Percentiles rank a stretch among this genome's conserved stretches.
These are phyloP conservation scores for Haematococcus lacustris DNA, from an alignment of 139 green algal species.

Conservation along the genomic window DNA sequence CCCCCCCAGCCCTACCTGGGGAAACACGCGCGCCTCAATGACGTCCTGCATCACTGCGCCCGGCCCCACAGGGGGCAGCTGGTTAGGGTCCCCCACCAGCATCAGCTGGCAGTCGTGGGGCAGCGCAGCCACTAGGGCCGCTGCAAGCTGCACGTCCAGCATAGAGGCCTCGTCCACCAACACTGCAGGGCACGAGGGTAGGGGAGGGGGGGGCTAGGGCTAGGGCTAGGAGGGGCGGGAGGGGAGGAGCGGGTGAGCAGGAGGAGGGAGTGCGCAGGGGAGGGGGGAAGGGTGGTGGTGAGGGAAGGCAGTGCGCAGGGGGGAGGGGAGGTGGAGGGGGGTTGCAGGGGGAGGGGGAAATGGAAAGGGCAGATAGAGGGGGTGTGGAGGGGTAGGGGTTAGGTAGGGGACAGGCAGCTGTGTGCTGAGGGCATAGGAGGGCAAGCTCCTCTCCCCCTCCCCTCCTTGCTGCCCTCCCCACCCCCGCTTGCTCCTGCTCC, in stretches of 20 bases:
- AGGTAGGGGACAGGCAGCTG: too few relatives aligned
- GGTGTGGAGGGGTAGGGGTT: too few relatives aligned
- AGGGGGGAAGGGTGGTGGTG: not conserved
- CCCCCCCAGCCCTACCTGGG: slow-evolving; percentile 24
- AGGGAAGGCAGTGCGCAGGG: not conserved
- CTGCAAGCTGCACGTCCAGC: slow-evolving; percentile 65
- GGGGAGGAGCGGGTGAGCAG: not conserved
- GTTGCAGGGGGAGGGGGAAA: not conserved
- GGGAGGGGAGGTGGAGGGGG: not conserved
- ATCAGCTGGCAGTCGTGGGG: slow-evolving; percentile 46
- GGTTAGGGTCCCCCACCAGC: slow-evolving; percentile 77
- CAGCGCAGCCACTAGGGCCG: slow-evolving; percentile 59
- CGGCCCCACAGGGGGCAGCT: slow-evolving; percentile 74
- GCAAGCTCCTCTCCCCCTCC: too few relatives aligned
- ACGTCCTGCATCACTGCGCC: slow-evolving; percentile 48
- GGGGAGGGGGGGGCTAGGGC: too few relatives aligned
- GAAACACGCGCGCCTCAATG: slow-evolving; percentile 39
- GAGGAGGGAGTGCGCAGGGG: not conserved
- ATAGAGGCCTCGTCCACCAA: slow-evolving; percentile 81
- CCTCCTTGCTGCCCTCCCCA: too few relatives aligned
- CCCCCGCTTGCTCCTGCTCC: too few relatives aligned
- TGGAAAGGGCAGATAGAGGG: too few relatives aligned
- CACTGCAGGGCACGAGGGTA: slow-evolving; percentile 14
- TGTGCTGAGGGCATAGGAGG: too few relatives aligned
- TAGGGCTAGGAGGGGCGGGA: too few relatives aligned